Base-by-base conservation (phyloP, 805 yeast genomes). In the Hyphopichia homilentoma region DNA sequence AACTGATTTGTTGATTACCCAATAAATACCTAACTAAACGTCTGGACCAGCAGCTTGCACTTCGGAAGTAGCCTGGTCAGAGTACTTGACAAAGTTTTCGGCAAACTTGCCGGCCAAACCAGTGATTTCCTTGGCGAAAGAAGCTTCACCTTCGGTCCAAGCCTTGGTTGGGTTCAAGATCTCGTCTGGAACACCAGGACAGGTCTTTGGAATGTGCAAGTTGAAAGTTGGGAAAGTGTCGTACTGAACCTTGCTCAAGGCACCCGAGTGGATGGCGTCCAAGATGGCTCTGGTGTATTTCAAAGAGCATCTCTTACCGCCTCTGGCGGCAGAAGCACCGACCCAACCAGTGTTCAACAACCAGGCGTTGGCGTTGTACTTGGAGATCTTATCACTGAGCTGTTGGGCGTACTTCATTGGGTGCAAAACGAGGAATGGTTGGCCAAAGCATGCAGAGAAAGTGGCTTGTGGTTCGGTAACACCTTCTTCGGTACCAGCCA, bases 401-500 rank as follows among this genome's bases (percentile, higher is more conserved):
- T 90, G 95, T 65, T 86, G 85, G 28, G 97, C 97, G 65, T 90
- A 90, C 65, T 81, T 83, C 89, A 90, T 90, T 63, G 98, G 98
- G 68, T 90, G 98, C 63, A 90, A 73, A 21, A 90, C 97, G 68
- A 90, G 74, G 84, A 90, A 90, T 44, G 98, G 98, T 73, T 90
- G 97, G 58, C 97, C 98, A 63, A 89, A 90, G 73, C 98, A 90
- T 34, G 98, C 96, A 41, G 96, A 85, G 79, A 90, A 90, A 13
- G 96, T 87, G 36, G 97, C 96, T 65, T 85, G 88, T 41, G 98
- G 97, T 70, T 90, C 97, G 42, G 97, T 89, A 46, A 90, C 86
- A 66, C 98, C 98, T 63, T 86, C 94, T 70, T 90, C 98, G 33
- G 98, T 90, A 63, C 97, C 97, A 41, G 98, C 96, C 95, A 90